Evolutionary conservation across 73 alveolate genomes (phyloP).

Genomic region (Tetrahymena elliotti): DNA sequence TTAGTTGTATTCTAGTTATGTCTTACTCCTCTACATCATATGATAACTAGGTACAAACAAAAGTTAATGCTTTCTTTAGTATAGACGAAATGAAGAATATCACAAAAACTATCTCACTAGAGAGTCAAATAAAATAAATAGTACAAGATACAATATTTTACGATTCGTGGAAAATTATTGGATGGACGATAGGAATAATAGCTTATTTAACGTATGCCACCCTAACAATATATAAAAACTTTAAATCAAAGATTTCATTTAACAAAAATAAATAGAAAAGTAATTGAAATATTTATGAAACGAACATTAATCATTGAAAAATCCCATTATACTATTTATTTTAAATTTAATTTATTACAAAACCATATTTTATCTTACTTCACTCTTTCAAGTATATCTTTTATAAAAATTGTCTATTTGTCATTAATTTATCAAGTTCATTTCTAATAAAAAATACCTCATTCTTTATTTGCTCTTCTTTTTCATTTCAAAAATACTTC

Average conservation of each 20-base stretch:
- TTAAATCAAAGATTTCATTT: neutral
- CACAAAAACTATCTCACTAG: neutral
- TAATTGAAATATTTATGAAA: neutral
- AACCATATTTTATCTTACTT: too few relatives aligned
- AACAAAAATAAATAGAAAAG: neutral
- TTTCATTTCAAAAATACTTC: too few relatives aligned
- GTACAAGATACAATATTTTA: neutral
- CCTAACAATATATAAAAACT: neutral
- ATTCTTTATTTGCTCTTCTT: too few relatives aligned
- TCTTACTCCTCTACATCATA: neutral
- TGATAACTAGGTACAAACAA: neutral
- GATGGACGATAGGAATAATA: neutral
- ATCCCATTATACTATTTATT: neutral
- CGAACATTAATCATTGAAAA: too few relatives aligned
- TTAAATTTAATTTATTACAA: too few relatives aligned
- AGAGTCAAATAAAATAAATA: neutral
- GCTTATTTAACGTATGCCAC: neutral
- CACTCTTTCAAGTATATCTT: too few relatives aligned
- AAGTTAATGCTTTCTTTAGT: neutral
- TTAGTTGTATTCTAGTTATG: neutral
- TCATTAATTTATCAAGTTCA: too few relatives aligned
- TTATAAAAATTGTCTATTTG: too few relatives aligned
- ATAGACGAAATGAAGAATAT: neutral
- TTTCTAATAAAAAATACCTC: too few relatives aligned
- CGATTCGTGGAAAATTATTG: neutral